A percentile compares a stretch with the other conserved stretches of the same genome.
Evolutionary conservation across 306 rosid genomes (phyloP).

Genomic region (Heteromeles arbutifolia): DNA sequence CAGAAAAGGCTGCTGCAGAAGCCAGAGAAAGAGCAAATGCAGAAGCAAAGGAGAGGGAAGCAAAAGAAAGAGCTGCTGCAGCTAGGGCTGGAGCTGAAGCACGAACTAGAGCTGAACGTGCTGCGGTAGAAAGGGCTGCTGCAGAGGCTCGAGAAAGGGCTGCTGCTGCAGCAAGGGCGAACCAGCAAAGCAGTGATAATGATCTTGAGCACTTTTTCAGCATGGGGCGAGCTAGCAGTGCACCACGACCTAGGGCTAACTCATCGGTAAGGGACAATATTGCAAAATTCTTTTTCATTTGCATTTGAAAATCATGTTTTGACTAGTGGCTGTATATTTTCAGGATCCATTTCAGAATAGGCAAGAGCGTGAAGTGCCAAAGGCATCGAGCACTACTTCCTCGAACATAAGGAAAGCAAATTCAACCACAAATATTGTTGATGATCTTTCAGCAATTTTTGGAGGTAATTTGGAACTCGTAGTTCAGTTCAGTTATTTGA

Average conservation of each 20-base stretch:
- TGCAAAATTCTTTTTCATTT: slow-evolving; percentile 16
- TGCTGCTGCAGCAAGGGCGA: slow-evolving; percentile 73
- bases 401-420: slow-evolving; percentile 67
- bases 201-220: slow-evolving; percentile 84
- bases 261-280: slow-evolving; percentile 60
- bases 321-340: slow-evolving; percentile 25
- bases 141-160: slow-evolving; percentile 85
- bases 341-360: slow-evolving; percentile 47
- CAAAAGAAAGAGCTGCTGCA: slow-evolving; percentile 31
- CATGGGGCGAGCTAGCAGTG: slow-evolving; percentile 76
- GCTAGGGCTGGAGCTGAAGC: slow-evolving; percentile 57
- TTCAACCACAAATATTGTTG: slow-evolving; percentile 74
- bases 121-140: slow-evolving; percentile 78
- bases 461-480: slow-evolving; percentile 50
- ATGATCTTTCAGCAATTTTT: slow-evolving; percentile 88
- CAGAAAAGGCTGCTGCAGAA: slow-evolving; percentile 78
- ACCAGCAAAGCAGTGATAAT: slow-evolving; percentile 66
- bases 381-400: slow-evolving; percentile 45
- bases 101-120: slow-evolving; percentile 71
- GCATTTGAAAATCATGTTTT: slow-evolving; percentile 3
- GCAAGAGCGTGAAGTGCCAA: slow-evolving; percentile 48
- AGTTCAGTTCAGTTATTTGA: slow-evolving; percentile 6
- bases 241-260: slow-evolving; percentile 77
- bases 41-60: slow-evolving; percentile 39
- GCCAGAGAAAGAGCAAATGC: slow-evolving; percentile 71